These are phyloP conservation scores for Eryngium alpinum DNA, from an alignment of 140 eudicot genomes.

Conservation along the genomic window DNA sequence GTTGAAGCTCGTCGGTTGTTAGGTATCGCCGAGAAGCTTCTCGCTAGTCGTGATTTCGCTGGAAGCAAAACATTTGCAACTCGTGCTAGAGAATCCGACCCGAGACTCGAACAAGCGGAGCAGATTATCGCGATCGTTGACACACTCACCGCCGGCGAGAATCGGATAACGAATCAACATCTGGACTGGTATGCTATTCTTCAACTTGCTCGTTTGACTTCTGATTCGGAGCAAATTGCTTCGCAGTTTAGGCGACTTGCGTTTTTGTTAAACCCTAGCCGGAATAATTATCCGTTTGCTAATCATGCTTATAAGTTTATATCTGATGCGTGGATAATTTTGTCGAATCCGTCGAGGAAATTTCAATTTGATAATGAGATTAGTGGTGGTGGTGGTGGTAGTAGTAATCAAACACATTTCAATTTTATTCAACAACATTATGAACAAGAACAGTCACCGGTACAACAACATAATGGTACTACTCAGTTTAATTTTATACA, in stretches of 20 bases:
- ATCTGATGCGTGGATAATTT: constrained; percentile 58
- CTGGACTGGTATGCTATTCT: constrained; percentile 69
- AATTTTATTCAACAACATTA: constrained; percentile 25
- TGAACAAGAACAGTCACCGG: neutral
- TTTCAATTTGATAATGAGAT: constrained; percentile 53
- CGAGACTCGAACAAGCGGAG: constrained; percentile 53
- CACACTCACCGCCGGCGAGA: constrained; percentile 68
- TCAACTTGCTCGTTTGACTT: constrained; percentile 42
- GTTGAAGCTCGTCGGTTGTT: constrained; percentile 87
- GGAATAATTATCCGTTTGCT: constrained; percentile 51
- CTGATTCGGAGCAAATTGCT: constrained; percentile 45
- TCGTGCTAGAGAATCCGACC: constrained; percentile 91
- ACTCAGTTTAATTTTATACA: constrained; percentile 19
- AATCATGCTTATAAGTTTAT: constrained; percentile 73
- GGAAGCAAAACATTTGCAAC: constrained; percentile 78
- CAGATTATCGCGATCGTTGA: constrained; percentile 77
- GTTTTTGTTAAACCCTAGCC: constrained; percentile 47
- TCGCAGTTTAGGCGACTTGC: constrained; percentile 53
- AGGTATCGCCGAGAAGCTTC: constrained; percentile 65
- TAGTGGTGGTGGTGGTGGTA: neutral
- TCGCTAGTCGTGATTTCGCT: constrained; percentile 46
- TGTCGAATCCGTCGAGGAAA: constrained; percentile 60
- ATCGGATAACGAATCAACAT: constrained; percentile 39
- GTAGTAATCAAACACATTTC: neutral
- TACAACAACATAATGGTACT: neutral